These are phyloP conservation scores for Trametes punicea DNA, from an alignment of 768 basidiomycete genomes.

Conservation along the genomic window DNA sequence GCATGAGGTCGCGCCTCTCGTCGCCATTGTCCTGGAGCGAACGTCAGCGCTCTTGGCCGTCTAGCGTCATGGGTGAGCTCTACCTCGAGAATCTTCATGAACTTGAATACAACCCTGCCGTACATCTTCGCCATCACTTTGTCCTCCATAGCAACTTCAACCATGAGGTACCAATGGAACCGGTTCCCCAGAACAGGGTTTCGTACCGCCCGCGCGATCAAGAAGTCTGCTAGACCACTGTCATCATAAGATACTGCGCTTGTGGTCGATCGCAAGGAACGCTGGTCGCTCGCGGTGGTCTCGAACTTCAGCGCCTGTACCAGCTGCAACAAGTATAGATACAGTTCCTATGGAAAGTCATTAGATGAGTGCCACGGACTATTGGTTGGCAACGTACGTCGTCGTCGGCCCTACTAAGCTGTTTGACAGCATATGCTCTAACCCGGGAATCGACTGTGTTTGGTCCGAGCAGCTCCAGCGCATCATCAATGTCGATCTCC, in stretches of 20 bases:
- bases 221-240: conserved; percentile 89
- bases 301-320: conserved; percentile 99
- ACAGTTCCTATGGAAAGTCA: conserved; percentile 66
- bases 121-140: conserved; percentile 90
- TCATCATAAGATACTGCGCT: conserved; percentile 85
- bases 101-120: conserved; percentile 84
- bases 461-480: conserved; percentile 90
- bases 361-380: not conserved
- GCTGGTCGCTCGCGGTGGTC: conserved; percentile 71
- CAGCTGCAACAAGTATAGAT: conserved; percentile 90
- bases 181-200: conserved; percentile 87
- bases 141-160: conserved; percentile 88
- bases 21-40: conserved; percentile 67
- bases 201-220: conserved; percentile 79
- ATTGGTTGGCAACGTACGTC: conserved; percentile 57
- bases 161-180: conserved; percentile 97
- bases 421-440: conserved; percentile 89
- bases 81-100: conserved; percentile 88
- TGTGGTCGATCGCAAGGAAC: conserved; percentile 67
- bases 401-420: conserved; percentile 88
- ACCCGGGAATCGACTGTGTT: conserved; percentile 88
- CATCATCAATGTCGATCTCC: conserved; percentile 95
- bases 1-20: conserved; percentile 82
- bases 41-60: not conserved
- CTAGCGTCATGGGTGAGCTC: conserved; percentile 2